A percentile compares a stretch with the other conserved stretches of the same genome.
Evolutionary conservation across 306 rosid species (phyloP).

Genomic region (Medicago truncatula): MtrunA17r5.0-ANR NC_053043.1:42345501-42346000

Average conservation of each 20-base stretch:
- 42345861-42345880: conserved; percentile 42
- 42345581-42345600: too few species aligned
- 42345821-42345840: conserved; percentile 57
- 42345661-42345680: conserved; percentile 15
- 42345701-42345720: not conserved
- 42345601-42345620: too few species aligned
- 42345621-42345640: too few species aligned
- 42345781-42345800: conserved; percentile 28
- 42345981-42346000: conserved; percentile 41
- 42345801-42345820: conserved; percentile 55
- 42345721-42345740: not conserved
- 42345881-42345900: conserved; percentile 33
- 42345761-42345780: conserved; percentile 39
- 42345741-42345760: conserved; percentile 30
- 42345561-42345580: too few species aligned
- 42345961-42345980: conserved; percentile 24
- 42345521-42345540: too few species aligned
- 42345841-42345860: conserved; percentile 45
- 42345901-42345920: conserved; percentile 61
- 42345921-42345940: conserved; percentile 50
- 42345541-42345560: too few species aligned
- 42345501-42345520: too few species aligned
- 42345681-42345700: not conserved
- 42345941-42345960: conserved; percentile 15
- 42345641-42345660: not conserved